Base-by-base conservation (phyloP, 2,329 filamentous ascomycete genomes). In the Claviceps pazoutovae region DNA sequence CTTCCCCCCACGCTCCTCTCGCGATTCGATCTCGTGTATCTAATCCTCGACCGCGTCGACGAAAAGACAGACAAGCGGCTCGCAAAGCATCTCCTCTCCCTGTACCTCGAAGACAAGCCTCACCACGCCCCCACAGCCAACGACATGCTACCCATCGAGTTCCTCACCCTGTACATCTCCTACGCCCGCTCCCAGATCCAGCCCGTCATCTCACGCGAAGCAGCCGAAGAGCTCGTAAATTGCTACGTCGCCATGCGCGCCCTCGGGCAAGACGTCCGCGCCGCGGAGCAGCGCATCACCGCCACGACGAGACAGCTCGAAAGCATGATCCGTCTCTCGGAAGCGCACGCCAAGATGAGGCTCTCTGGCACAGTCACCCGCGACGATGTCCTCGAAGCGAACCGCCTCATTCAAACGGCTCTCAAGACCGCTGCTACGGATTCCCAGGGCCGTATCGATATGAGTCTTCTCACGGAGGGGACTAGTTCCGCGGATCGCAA, bases 361-460 rank as follows among this genome's bases (percentile, higher is more conserved):
- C 79, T 98, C 5, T 80, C 85, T 0, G 66, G 74, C 2, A 79
- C 75, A 14, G 93, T 98, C 43, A 89, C 86, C 0, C 80, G 78
- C 30, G 78, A 79, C 48, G 94, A 98, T 62, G 94, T 98, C 5
- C 72, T 81, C 48, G 93, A 98, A 71, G 90, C 93, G 0, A 88
- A 95, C 46, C 84, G 93, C 11, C 75, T 98, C 43, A 98, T 98
- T 68, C 88, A 91, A 62, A 86, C 83, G 1, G 93, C 94, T 1
- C 80, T 98, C 63, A 97, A 97, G 75, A 94, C 95, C 57, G 88
- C 91, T 0, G 93, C 93, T n/a, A 98, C 94, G 0, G 94, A 98
- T 65, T 73, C 88, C 0, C 78, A 95, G 60, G 93, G 93, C 51
- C 76, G 95, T 53, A 97, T 98, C 62, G 93, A 98, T 65, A 97